Evolutionary conservation across 2,329 filamentous ascomycete genomes (phyloP).

Genomic region (Verticillium albo-atrum): DNA sequence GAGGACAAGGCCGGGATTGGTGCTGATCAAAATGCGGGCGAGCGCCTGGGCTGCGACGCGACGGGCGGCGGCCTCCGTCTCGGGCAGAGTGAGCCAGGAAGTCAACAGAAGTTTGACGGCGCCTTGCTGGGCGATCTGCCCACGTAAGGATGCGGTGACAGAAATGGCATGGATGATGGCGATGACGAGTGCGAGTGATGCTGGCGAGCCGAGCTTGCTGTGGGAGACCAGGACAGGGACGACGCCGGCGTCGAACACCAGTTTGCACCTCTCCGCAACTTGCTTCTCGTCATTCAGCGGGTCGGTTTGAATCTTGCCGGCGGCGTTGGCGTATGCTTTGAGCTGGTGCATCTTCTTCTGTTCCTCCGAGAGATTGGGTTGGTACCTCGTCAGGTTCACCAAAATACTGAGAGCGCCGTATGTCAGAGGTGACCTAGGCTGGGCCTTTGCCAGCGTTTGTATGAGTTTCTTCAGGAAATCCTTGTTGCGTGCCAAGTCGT

Average conservation of each 20-base stretch:
- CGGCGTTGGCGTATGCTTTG: conserved; percentile 88
- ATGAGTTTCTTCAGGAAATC: conserved; percentile 68
- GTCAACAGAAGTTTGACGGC: conserved; percentile 79
- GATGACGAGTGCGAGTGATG: conserved; percentile 67
- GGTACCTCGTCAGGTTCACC: conserved; percentile 77
- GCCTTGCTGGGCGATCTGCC: conserved; percentile 87
- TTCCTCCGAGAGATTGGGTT: conserved; percentile 76
- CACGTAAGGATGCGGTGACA: conserved; percentile 67
- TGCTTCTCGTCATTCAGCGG: conserved; percentile 71
- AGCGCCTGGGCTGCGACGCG: conserved; percentile 73
- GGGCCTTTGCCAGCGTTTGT: conserved; percentile 52
- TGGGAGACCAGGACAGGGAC: conserved; percentile 74
- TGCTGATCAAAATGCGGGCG: conserved; percentile 80
- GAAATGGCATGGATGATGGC: conserved; percentile 76
- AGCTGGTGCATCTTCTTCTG: conserved; percentile 88
- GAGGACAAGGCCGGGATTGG: conserved; percentile 81
- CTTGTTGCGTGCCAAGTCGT: conserved; percentile 67
- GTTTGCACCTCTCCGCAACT: conserved; percentile 70
- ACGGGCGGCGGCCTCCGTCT: conserved; percentile 40
- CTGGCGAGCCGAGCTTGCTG: conserved; percentile 66
- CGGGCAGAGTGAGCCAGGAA: conserved; percentile 58
- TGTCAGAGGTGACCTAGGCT: conserved; percentile 64
- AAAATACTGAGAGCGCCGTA: conserved; percentile 87
- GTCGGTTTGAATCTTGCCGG: conserved; percentile 60
- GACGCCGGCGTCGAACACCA: conserved; percentile 72